phyloP scores from a whole-genome alignment of 805 yeast genomes.

The Kodamaea kakaduensis region DNA sequence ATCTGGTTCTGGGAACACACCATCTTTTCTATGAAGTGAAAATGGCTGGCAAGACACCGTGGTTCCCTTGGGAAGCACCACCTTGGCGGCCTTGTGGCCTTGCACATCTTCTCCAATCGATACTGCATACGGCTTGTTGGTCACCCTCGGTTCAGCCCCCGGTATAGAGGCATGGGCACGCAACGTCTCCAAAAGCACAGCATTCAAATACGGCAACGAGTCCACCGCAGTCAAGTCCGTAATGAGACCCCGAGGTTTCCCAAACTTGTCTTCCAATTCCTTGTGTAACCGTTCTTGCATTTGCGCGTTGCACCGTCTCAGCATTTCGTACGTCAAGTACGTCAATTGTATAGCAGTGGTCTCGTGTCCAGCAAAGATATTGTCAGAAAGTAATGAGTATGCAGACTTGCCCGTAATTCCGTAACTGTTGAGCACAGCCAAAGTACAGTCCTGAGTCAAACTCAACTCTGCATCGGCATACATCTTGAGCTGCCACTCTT shows the following conservation, averaged over 20 bases:
- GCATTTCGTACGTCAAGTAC: constrained; percentile 55
- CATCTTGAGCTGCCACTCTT: constrained; percentile 43
- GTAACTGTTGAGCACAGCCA: constrained; percentile 30
- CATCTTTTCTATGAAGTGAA: constrained; percentile 52
- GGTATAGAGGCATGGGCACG: constrained; percentile 70
- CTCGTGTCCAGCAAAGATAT: constrained; percentile 74
- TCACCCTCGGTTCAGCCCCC: constrained; percentile 62
- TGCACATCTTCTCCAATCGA: constrained; percentile 11
- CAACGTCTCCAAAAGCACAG: constrained; percentile 57
- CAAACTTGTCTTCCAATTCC: constrained; percentile 43
- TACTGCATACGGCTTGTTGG: constrained; percentile 29
- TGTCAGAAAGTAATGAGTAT: constrained; percentile 48
- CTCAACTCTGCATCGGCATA: constrained; percentile 31
- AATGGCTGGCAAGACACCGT: constrained; percentile 63
- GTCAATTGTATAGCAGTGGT: constrained; percentile 64
- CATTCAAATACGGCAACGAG: constrained; percentile 53
- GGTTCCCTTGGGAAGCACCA: constrained; percentile 48
- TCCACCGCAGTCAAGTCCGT: constrained; percentile 44
- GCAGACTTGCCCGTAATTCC: constrained; percentile 33
- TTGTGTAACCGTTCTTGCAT: constrained; percentile 45
- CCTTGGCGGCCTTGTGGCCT: constrained; percentile 13
- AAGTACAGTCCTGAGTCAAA: constrained; percentile 25
- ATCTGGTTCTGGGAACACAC: constrained; percentile 50
- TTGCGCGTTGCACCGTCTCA: constrained; percentile 42
- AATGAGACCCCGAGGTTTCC: constrained; percentile 18